Conservation (phyloP, 768 basidiomycete species). For the Cystofilobasidium bisporidii region DNA sequence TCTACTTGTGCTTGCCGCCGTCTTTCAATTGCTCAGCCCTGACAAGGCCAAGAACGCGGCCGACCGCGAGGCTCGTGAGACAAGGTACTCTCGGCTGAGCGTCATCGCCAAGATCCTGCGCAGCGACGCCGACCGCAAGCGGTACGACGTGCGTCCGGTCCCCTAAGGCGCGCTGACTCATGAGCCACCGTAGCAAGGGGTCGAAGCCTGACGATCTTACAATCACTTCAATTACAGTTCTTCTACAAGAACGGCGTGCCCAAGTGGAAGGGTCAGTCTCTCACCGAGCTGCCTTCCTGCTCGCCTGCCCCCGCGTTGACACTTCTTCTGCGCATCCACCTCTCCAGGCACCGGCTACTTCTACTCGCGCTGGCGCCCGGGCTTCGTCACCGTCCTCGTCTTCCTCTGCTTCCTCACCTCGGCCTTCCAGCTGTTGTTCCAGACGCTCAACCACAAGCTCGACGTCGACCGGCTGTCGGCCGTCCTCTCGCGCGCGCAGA, state of each 20-base stretch:
- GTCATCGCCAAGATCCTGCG: conserved; percentile 73
- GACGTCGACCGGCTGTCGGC: conserved; percentile 58
- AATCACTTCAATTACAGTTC: too few relatives aligned
- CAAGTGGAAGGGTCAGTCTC: conserved; percentile 62
- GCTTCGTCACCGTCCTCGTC: conserved; percentile 64
- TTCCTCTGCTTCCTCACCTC: conserved; percentile 72
- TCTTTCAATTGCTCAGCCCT: conserved; percentile 49
- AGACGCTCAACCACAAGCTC: conserved; percentile 62
- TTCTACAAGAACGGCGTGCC: conserved; percentile 98
- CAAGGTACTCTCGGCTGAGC: conserved; percentile 84
- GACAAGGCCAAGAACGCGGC: conserved; percentile 69
- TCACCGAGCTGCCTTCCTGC: background rate
- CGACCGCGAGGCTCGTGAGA: conserved; percentile 65
- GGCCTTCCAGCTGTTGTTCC: conserved; percentile 70
- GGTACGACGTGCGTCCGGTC: conserved; percentile 48
- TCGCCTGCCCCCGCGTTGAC: background rate
- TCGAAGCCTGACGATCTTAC: too few relatives aligned
- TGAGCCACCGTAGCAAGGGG: too few relatives aligned
- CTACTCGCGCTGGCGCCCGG: conserved; percentile 91
- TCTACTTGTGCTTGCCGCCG: background rate
- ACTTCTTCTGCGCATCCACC: background rate
- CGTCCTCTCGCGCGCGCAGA: conserved; percentile 29
- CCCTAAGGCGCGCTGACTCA: background rate
- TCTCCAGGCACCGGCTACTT: conserved; percentile 70
- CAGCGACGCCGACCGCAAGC: conserved; percentile 61